These are phyloP conservation scores for Komagataella pastoris DNA, from an alignment of 805 yeast genomes.

Conservation along the genomic window DNA sequence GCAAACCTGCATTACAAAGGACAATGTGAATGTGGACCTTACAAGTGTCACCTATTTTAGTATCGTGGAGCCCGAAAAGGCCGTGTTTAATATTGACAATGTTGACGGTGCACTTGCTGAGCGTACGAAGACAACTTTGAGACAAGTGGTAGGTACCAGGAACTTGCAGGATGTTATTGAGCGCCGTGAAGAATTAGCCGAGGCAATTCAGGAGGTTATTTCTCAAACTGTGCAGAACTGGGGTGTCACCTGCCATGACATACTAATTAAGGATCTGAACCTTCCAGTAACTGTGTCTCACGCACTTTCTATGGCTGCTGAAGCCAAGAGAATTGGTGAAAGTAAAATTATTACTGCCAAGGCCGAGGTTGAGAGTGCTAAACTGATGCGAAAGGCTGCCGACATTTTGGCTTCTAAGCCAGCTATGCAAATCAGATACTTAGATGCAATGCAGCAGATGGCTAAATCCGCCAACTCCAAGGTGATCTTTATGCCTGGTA, in stretches of 20 bases:
- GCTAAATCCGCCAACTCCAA: constrained; percentile 47
- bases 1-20: constrained; percentile 60
- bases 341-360: constrained; percentile 62
- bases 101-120: constrained; percentile 45
- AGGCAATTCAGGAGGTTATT: constrained; percentile 46
- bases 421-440: constrained; percentile 67
- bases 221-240: constrained; percentile 49
- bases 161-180: constrained; percentile 61
- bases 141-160: constrained; percentile 60
- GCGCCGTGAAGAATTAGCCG: constrained; percentile 59
- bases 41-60: constrained; percentile 59
- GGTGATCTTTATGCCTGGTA: constrained; percentile 61
- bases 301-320: constrained; percentile 61
- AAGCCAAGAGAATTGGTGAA: constrained; percentile 65
- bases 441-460: constrained; percentile 72
- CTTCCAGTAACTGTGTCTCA: constrained; percentile 41
- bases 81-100: constrained; percentile 41
- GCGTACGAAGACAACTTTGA: constrained; percentile 58
- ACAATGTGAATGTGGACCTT: constrained; percentile 47
- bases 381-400: constrained; percentile 68
- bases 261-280: constrained; percentile 52
- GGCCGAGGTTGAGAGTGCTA: constrained; percentile 67
- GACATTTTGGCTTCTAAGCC: constrained; percentile 62
- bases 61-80: constrained; percentile 54
- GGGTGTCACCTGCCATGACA: constrained; percentile 61